Percentiles rank a stretch among this genome's conserved stretches.
Conservation (phyloP, 768 basidiomycete species). For the Boletus vermiculosoides region DNA sequence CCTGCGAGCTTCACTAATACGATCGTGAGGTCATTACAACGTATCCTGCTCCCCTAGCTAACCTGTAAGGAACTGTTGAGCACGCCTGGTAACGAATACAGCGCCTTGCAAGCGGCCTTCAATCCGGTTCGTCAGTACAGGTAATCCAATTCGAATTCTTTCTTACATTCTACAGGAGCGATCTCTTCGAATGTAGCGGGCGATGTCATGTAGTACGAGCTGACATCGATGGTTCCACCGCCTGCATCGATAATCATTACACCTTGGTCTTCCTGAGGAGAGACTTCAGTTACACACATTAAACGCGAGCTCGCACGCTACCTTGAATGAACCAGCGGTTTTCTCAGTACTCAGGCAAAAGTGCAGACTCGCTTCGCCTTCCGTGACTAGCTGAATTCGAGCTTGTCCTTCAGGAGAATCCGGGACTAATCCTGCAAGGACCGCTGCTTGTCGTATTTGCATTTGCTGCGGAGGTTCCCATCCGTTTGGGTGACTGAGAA, state of each 20-base stretch:
- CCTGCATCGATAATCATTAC: slow-evolving; percentile 61
- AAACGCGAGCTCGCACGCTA: neutral
- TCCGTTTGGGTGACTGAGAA: slow-evolving; percentile 49
- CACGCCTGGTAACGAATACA: slow-evolving; percentile 48
- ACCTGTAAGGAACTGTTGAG: slow-evolving; percentile 41
- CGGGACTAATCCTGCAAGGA: slow-evolving; percentile 40
- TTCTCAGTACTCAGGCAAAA: slow-evolving; percentile 43
- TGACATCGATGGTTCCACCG: slow-evolving; percentile 61
- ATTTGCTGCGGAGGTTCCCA: slow-evolving; percentile 47
- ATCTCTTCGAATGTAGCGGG: slow-evolving; percentile 46
- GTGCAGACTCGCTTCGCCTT: slow-evolving; percentile 55
- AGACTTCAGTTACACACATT: neutral
- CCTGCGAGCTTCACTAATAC: slow-evolving; percentile 39
- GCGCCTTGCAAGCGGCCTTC: slow-evolving; percentile 51
- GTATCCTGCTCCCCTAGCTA: neutral
- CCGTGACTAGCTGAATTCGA: slow-evolving; percentile 46
- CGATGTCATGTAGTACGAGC: slow-evolving; percentile 46
- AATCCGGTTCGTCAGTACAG: slow-evolving; percentile 1
- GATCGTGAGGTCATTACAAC: neutral
- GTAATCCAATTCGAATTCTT: neutral
- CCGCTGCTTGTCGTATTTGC: slow-evolving; percentile 44
- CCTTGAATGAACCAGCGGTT: slow-evolving; percentile 29
- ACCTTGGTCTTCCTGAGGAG: slow-evolving; percentile 41
- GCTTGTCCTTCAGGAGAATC: slow-evolving; percentile 36
- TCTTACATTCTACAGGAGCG: slow-evolving; percentile 43